Evolutionary conservation across 305 asterid genomes (phyloP), one percentile per base, ranked within the genome.

Genomic region (Rubia balearica): DNA sequence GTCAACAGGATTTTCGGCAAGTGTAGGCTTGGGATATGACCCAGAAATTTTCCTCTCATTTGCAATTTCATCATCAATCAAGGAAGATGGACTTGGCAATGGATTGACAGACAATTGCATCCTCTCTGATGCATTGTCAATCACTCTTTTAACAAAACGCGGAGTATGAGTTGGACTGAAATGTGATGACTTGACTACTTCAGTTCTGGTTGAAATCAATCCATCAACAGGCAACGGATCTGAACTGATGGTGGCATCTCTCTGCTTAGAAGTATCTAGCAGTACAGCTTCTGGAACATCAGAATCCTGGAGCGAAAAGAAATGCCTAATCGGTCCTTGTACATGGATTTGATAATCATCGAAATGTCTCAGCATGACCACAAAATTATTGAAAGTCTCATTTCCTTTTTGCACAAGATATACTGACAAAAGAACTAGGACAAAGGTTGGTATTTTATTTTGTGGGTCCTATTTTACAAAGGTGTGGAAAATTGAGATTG

Each of bases 221-320:
- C 69, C 75, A 36, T 71, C 74, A 62, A 74, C 61, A 33, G 82
- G 68, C 65, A 75, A 64, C 60, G 74, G 73, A 71, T 81, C 80
- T 69, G 70, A 79, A 62, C 76, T 57, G 43, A 75, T 48, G 43
- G 77, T 30, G 74, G 83, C 71, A 61, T 41, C 71, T 72, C 74
- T 77, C 74, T 71, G 75, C 87, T 74, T 74, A 69, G 81, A 87
- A 61, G 91, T 96, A 70, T 79, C 88, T 30, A 95, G 96, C 45
- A 92, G 80, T 75, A 67, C 73, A 69, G 98, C 95, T 87, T 87
- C 92, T 71, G 98, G 96, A 73, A 92, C 69, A 72, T 87, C 87
- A 70, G 73, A 71, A 19, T 53, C 87, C 95, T 90, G 87, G 67
- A 65, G 77, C 66, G 69, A 70, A 78, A 71, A 79, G 63, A 78